Conservation (phyloP, 1,139 yeast genomes). For the Kodamaea alishanica region DNA sequence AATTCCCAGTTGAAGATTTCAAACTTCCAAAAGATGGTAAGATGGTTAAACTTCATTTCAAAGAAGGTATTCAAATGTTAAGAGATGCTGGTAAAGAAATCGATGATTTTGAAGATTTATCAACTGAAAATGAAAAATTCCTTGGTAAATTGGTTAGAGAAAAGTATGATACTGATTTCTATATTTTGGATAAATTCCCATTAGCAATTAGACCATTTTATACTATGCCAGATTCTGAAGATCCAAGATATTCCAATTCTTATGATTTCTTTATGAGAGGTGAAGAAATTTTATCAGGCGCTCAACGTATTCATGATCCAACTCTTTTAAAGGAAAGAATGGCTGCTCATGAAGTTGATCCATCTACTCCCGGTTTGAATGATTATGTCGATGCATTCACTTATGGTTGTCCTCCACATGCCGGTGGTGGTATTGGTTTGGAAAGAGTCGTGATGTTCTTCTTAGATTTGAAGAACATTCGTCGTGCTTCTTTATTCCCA, state of each 20-base stretch:
- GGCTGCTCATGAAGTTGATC: slow-evolving; percentile 77
- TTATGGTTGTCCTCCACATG: slow-evolving; percentile 97
- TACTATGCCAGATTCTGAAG: slow-evolving; percentile 97
- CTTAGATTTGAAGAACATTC: slow-evolving; percentile 91
- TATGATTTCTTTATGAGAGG: slow-evolving; percentile 99
- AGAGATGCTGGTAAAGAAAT: slow-evolving; percentile 80
- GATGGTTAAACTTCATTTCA: slow-evolving; percentile 86
- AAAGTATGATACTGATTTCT: slow-evolving; percentile 94
- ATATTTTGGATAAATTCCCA: slow-evolving; percentile 97
- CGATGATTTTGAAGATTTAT: slow-evolving; percentile 82
- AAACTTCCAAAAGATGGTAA: slow-evolving; percentile 84
- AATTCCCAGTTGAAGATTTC: slow-evolving; percentile 97
- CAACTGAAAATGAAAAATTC: slow-evolving; percentile 91
- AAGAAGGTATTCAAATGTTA: slow-evolving; percentile 85
- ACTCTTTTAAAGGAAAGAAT: slow-evolving; percentile 77
- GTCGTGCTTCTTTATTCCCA: slow-evolving; percentile 97
- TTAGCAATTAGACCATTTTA: slow-evolving; percentile 94
- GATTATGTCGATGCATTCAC: slow-evolving; percentile 91
- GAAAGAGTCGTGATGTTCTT: slow-evolving; percentile 99
- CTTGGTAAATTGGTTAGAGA: slow-evolving; percentile 91
- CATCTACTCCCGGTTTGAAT: slow-evolving; percentile 72
- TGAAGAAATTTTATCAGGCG: slow-evolving; percentile 97
- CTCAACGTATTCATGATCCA: slow-evolving; percentile 97
- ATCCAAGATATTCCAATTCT: slow-evolving; percentile 88
- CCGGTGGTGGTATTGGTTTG: slow-evolving; percentile 99